Percentiles rank a stretch among this genome's conserved stretches.
Evolutionary conservation across 163 green algal species (phyloP).

Genomic region (Volvox carteri): DNA sequence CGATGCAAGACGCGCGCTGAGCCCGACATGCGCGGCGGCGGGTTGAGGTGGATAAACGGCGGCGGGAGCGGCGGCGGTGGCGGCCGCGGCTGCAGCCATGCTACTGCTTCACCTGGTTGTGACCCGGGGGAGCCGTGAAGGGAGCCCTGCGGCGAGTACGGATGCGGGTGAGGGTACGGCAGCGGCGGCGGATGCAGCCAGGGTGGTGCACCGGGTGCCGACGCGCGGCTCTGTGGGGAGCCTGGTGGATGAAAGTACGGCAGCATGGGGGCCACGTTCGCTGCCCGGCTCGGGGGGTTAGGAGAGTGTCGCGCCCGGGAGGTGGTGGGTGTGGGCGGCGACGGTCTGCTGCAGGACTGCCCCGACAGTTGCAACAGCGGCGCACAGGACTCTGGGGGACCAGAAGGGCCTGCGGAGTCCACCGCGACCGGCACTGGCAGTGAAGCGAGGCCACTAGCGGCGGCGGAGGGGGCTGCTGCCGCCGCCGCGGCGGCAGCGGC

Average conservation of each 20-base stretch:
- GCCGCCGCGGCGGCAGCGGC: background rate
- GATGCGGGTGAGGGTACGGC: background rate
- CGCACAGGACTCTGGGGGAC: too few relatives aligned
- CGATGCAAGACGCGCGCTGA: background rate
- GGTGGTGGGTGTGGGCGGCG: background rate
- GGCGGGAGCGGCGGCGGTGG: background rate
- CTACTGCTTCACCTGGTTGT: background rate
- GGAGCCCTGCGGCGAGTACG: background rate
- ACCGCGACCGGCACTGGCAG: background rate
- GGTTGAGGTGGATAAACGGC: background rate
- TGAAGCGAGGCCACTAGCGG: background rate
- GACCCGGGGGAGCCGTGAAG: background rate
- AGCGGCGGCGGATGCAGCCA: background rate
- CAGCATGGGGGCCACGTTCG: background rate
- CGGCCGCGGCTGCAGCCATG: background rate
- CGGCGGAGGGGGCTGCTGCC: background rate
- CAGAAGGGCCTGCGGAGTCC: background rate
- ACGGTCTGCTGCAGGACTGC: background rate
- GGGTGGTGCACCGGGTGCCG: background rate
- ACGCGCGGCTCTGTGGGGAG: background rate
- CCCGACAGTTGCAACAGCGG: background rate
- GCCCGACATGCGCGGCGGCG: background rate
- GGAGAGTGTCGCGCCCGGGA: background rate
- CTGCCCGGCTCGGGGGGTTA: background rate
- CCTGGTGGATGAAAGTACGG: background rate